These are phyloP conservation scores for Botryosphaeria dothidea DNA, from an alignment of 2,329 filamentous ascomycete genomes.

Conservation along the genomic window DNA sequence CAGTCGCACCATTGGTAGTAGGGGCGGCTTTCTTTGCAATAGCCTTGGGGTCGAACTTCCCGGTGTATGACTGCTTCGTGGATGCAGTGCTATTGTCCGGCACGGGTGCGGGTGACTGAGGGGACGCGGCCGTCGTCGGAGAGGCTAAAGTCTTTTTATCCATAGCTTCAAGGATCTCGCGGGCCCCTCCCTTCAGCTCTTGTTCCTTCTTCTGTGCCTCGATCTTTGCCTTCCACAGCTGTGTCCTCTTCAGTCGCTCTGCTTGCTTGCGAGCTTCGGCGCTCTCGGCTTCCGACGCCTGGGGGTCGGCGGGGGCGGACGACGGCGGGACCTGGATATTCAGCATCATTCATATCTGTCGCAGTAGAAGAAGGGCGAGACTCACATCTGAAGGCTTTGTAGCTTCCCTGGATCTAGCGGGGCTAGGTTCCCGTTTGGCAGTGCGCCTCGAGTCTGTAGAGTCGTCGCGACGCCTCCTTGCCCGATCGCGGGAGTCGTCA, in stretches of 20 bases:
- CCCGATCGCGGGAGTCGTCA: slow-evolving; percentile 71
- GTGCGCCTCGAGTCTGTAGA: slow-evolving; percentile 42
- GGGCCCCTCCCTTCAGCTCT: slow-evolving; percentile 52
- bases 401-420: slow-evolving; percentile 23
- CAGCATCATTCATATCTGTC: neutral
- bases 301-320: neutral
- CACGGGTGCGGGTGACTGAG: slow-evolving; percentile 33
- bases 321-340: neutral
- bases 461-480: slow-evolving; percentile 64
- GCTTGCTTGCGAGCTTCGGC: slow-evolving; percentile 59
- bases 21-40: slow-evolving; percentile 77
- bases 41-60: slow-evolving; percentile 85
- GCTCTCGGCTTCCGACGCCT: neutral
- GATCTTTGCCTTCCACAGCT: slow-evolving; percentile 60
- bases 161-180: slow-evolving; percentile 69
- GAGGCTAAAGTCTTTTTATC: slow-evolving; percentile 61
- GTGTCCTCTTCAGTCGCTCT: slow-evolving; percentile 57
- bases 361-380: neutral
- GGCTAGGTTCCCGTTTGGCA: slow-evolving; percentile 27
- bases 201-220: slow-evolving; percentile 75
- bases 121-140: neutral
- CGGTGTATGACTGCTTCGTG: slow-evolving; percentile 60
- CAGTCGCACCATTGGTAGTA: slow-evolving; percentile 55
- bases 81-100: slow-evolving; percentile 21
- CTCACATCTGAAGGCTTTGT: slow-evolving; percentile 15